Evolutionary conservation across 2,329 filamentous ascomycete species (phyloP), one percentile per base, ranked within the genome.

Genomic region (Fusarium praegraminearum): DNA sequence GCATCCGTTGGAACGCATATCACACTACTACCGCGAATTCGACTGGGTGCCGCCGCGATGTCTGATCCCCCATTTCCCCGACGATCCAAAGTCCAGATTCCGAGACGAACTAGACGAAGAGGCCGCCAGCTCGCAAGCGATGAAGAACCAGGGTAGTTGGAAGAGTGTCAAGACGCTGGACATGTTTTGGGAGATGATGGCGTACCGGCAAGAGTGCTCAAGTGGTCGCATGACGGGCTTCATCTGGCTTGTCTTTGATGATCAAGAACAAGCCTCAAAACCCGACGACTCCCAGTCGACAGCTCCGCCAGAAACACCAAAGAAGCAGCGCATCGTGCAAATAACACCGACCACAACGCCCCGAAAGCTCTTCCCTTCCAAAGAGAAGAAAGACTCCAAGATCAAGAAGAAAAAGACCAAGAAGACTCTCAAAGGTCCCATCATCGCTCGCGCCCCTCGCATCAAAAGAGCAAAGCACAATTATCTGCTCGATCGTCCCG

Each of bases 111-210:
- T 99, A 6, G 95, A 99, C 74, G 92, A 95, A 33, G 93, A 97
- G 76, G 85, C 92, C 1, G 85, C 87, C 1, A 87, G 88, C 32
- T 83, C 86, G 3, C 81, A 81, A 7, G 81, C 81, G 56, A 81
- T 86, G 70, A 86, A 87, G 70, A 85, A 83, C 28, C 81, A 83
- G 5, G 92, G 92, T 1, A 85, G 88, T 59, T 99, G 96, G 96
- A 92, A 90, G 77, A 94, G 91, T 63, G 90, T 98, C 26, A 90
- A 87, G 76, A 92, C 89, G 0, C 82, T 99, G 41, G 92, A 94
- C n/a, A 90, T 94, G 72, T 99, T 99, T 76, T 99, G 96, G 96
- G 96, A 99, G 67, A 92, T 97, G 86, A 98, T 99, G 95, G 91
- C 94, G 1, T 98, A 93, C 76, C 86, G 96, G 59, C 96, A 98